Percentiles rank a stretch among this genome's conserved stretches.
phyloP scores from a whole-genome alignment of 1,284 basidiomycete species.

The Ustilago cynodontis region DNA sequence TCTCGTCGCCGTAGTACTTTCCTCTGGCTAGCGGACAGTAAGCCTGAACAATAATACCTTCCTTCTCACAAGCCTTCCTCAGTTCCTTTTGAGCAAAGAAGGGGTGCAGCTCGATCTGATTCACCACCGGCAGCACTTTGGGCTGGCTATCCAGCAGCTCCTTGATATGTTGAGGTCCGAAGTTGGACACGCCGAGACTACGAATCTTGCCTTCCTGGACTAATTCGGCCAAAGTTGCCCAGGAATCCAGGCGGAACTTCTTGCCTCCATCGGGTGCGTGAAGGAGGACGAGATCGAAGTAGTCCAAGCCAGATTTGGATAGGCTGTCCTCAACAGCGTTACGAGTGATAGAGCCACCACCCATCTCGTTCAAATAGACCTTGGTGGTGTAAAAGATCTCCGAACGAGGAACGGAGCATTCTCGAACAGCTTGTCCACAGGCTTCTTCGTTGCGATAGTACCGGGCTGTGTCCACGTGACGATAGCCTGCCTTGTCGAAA shows the following conservation, averaged over 20 bases:
- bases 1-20: constrained; percentile 71
- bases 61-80: constrained; percentile 77
- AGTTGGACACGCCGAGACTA: constrained; percentile 75
- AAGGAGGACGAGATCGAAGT: constrained; percentile 73
- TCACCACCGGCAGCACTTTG: constrained; percentile 53
- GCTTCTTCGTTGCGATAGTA: constrained; percentile 80
- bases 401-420: constrained; percentile 79
- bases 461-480: constrained; percentile 59
- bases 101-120: constrained; percentile 62
- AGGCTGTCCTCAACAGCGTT: constrained; percentile 77
- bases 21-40: constrained; percentile 87
- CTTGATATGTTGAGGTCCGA: constrained; percentile 47
- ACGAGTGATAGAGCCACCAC: constrained; percentile 70
- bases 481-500: constrained; percentile 70
- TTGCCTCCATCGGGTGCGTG: constrained; percentile 56
- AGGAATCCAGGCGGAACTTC: constrained; percentile 70
- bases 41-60: constrained; percentile 81
- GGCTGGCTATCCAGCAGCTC: constrained; percentile 55
- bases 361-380: constrained; percentile 70
- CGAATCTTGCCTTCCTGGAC: constrained; percentile 55
- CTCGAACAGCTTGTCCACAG: constrained; percentile 82
- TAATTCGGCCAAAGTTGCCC: constrained; percentile 57
- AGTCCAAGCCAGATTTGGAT: constrained; percentile 77
- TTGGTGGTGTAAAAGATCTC: constrained; percentile 89
- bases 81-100: constrained; percentile 75